Evolutionary conservation across 768 basidiomycete species (phyloP).

Genomic region (Cantharellus cinnabarinus): DNA sequence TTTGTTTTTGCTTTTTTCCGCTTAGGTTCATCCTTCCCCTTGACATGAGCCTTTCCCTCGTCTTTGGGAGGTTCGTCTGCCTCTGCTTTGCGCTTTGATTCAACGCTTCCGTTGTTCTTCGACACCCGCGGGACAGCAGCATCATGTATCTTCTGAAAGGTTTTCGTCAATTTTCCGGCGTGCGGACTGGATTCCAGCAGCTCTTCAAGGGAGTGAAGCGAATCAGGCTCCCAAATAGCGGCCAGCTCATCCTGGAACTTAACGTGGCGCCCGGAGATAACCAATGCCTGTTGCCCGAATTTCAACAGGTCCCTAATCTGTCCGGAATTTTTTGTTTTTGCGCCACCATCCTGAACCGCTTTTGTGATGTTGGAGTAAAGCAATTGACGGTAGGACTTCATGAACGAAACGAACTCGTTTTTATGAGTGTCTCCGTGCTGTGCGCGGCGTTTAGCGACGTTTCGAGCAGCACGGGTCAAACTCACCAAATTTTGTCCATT

Average conservation of each 20-base stretch:
- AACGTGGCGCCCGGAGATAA: slow-evolving; percentile 15
- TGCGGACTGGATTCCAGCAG: background rate
- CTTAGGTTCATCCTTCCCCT: background rate
- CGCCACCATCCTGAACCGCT: slow-evolving; percentile 27
- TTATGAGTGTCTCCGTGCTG: slow-evolving; percentile 17
- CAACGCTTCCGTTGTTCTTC: background rate
- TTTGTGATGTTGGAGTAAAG: slow-evolving; percentile 28
- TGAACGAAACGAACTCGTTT: slow-evolving; percentile 28
- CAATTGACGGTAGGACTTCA: slow-evolving; percentile 28
- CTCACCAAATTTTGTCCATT: slow-evolving; percentile 14
- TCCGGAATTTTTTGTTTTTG: slow-evolving; percentile 27
- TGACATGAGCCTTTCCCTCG: background rate
- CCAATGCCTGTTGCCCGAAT: slow-evolving; percentile 14
- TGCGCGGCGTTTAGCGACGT: background rate
- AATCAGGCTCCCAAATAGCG: slow-evolving; percentile 36
- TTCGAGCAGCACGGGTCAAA: background rate
- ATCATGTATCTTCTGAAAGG: background rate
- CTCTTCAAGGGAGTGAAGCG: slow-evolving; percentile 29
- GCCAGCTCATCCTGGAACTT: slow-evolving; percentile 15
- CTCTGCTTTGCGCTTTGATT: background rate
- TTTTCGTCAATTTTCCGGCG: background rate
- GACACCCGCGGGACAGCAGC: background rate
- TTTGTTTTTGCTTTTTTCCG: background rate
- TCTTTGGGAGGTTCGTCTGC: background rate
- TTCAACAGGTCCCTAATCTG: slow-evolving; percentile 71